Percentiles rank a stretch among this genome's conserved stretches.
These are phyloP conservation scores for Termitomyces sp. DNA, from an alignment of 768 basidiomycete species.

Conservation along the genomic window DNA sequence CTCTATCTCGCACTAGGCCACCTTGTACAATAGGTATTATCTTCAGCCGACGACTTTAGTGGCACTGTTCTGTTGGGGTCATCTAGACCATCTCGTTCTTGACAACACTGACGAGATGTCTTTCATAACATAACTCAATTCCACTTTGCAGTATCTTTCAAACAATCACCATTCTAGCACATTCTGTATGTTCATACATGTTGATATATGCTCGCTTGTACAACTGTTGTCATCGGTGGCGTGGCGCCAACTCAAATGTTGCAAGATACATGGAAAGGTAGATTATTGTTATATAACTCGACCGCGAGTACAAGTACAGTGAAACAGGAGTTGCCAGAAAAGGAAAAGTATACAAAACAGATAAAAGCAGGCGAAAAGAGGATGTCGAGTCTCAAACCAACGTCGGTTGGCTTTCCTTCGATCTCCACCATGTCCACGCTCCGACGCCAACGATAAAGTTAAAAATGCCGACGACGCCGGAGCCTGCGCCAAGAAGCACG, in stretches of 20 bases:
- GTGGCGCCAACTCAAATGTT: background rate
- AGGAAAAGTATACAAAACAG: background rate
- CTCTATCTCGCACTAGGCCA: background rate
- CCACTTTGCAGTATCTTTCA: background rate
- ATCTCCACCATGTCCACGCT: conserved; percentile 61
- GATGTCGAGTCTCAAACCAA: conserved; percentile 2
- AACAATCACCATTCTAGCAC: background rate
- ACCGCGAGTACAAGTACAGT: background rate
- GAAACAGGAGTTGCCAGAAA: background rate
- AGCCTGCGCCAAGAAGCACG: conserved; percentile 74
- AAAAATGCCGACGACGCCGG: conserved; percentile 62
- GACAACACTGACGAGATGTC: background rate
- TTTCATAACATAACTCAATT: background rate
- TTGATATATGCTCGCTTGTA: background rate
- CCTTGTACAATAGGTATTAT: background rate
- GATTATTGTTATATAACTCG: background rate
- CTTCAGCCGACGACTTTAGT: background rate
- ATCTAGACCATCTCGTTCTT: background rate
- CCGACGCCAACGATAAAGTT: conserved; percentile 70
- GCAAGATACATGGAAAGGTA: background rate
- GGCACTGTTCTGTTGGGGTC: background rate
- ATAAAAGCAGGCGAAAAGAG: background rate
- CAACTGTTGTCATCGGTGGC: background rate
- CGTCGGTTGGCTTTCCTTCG: conserved; percentile 14
- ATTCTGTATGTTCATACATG: background rate